A percentile compares a stretch with the other conserved stretches of the same genome.
Evolutionary conservation across 306 rosid genomes (phyloP).

Genomic region (Rubus parviflorus): DNA sequence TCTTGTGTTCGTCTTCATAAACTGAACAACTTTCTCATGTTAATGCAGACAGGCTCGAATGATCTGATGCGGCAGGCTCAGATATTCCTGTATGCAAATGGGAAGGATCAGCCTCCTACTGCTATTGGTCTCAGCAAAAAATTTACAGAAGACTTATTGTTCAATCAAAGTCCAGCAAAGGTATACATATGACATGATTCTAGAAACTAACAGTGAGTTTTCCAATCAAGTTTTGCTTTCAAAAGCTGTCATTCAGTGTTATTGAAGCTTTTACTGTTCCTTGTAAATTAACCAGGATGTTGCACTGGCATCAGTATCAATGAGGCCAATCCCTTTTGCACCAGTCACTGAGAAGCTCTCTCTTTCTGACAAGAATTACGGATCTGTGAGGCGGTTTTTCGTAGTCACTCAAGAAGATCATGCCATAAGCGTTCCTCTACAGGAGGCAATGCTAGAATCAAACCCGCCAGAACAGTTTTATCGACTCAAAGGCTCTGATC

Average conservation of each 20-base stretch:
- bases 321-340: conserved; percentile 72
- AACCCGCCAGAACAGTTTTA: conserved; percentile 63
- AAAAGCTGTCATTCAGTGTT: conserved; percentile 1
- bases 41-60: conserved; percentile 55
- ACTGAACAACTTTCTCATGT: background rate
- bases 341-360: conserved; percentile 69
- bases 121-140: conserved; percentile 62
- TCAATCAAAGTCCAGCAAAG: conserved; percentile 78
- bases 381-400: conserved; percentile 65
- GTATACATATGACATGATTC: conserved; percentile 41
- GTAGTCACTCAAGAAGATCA: conserved; percentile 68
- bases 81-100: conserved; percentile 64
- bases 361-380: conserved; percentile 60
- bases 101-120: conserved; percentile 67
- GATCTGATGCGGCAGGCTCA: conserved; percentile 71
- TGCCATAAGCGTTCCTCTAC: conserved; percentile 58
- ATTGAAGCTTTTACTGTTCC: background rate
- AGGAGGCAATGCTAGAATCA: conserved; percentile 54
- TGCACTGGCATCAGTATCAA: conserved; percentile 73
- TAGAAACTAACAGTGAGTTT: background rate
- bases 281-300: conserved; percentile 48
- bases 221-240: background rate
- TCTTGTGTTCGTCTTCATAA: background rate
- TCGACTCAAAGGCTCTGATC: conserved; percentile 70
- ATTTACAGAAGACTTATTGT: conserved; percentile 57